Evolutionary conservation across 345 rosid species (phyloP).

Genomic region (Toxicodendron radicans): DNA sequence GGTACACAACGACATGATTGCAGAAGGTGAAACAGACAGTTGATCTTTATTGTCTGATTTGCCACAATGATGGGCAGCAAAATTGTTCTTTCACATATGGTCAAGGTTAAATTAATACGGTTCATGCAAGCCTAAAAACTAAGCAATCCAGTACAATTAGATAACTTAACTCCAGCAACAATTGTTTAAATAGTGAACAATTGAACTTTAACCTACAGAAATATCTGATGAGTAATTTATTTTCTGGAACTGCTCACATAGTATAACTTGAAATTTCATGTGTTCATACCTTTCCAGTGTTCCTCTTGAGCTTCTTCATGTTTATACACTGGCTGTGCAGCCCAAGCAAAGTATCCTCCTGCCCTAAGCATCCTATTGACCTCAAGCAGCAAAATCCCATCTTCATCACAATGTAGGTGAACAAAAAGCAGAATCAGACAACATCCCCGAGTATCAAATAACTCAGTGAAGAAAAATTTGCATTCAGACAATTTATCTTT

Average conservation of each 20-base stretch:
- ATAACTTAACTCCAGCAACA: conserved; percentile 7
- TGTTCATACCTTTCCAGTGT: conserved; percentile 87
- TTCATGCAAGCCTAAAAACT: neutral
- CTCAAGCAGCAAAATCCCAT: conserved; percentile 94
- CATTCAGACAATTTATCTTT: too few species aligned
- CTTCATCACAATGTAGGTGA: conserved; percentile 38
- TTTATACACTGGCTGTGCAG: conserved; percentile 97
- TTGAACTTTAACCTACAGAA: neutral
- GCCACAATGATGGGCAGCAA: neutral
- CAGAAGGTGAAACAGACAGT: neutral
- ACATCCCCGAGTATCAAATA: neutral
- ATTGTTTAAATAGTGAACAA: neutral
- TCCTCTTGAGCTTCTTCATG: conserved; percentile 78
- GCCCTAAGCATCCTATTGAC: conserved; percentile 91
- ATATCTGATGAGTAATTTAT: conserved; percentile 9
- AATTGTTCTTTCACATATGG: neutral
- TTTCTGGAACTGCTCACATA: neutral
- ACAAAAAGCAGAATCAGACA: conserved; percentile 24
- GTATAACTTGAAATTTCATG: conserved; percentile 8
- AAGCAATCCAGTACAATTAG: neutral
- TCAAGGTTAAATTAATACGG: neutral
- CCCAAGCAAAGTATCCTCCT: conserved; percentile 98
- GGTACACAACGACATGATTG: neutral
- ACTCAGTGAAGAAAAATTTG: neutral
- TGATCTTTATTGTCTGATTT: neutral